Conservation (phyloP, 345 rosid species). For the Odontarrhena argentea region DNA sequence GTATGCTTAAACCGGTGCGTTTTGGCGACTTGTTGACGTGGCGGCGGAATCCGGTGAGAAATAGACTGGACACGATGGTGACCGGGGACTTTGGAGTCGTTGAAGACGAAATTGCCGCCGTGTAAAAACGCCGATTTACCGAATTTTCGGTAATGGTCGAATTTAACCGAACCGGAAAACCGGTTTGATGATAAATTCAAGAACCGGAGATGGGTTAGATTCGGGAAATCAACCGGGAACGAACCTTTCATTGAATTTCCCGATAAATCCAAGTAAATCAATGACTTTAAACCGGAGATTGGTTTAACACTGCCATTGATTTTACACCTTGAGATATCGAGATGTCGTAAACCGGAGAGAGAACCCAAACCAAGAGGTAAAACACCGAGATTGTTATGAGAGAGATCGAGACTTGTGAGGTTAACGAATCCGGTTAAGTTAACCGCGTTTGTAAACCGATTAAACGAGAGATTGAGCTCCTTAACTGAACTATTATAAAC, state of each 20-base stretch:
- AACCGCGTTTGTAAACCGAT: conserved; percentile 69
- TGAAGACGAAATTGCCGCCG: conserved; percentile 53
- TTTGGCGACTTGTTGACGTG: conserved; percentile 16
- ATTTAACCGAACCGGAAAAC: conserved; percentile 57
- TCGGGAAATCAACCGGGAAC: conserved; percentile 84
- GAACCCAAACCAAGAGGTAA: conserved; percentile 59
- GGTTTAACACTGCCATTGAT: conserved; percentile 55
- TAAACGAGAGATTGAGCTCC: conserved; percentile 66
- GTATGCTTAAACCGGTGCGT: conserved; percentile 32
- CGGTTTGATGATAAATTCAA: conserved; percentile 72
- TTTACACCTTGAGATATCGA: conserved; percentile 69
- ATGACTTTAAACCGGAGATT: conserved; percentile 53
- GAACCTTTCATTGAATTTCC: conserved; percentile 65
- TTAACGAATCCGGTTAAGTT: conserved; percentile 57
- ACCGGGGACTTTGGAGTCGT: conserved; percentile 45
- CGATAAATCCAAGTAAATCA: conserved; percentile 71
- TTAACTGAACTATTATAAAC: conserved; percentile 41
- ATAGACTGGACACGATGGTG: conserved; percentile 32
- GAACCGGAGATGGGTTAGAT: conserved; percentile 48
- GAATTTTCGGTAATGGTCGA: conserved; percentile 50
- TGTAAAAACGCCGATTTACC: conserved; percentile 69
- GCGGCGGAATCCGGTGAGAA: conserved; percentile 27
- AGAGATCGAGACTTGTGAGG: conserved; percentile 62
- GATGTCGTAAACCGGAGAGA: conserved; percentile 50
- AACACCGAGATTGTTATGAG: conserved; percentile 53